Conservation (phyloP, 2,329 filamentous ascomycete genomes). For the Fusarium chaquense region DNA sequence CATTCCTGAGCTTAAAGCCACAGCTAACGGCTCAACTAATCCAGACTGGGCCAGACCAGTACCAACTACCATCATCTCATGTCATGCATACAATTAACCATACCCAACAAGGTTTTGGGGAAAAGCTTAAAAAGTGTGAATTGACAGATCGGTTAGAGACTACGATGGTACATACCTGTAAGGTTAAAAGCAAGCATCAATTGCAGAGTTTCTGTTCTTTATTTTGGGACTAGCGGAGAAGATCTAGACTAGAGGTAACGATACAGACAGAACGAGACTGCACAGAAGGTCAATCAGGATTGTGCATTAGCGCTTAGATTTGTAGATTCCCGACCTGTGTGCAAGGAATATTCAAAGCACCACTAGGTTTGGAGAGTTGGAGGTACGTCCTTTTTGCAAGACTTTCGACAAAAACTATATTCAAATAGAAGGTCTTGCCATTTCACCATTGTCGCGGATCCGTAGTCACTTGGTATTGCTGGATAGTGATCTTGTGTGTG, state of each 20-base stretch:
- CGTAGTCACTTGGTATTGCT: background rate
- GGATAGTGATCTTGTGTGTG: background rate
- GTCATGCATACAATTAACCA: background rate
- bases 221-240: too few relatives aligned
- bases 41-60: background rate
- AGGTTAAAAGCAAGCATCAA: background rate
- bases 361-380: background rate
- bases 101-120: background rate
- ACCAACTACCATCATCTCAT: background rate
- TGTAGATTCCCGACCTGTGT: background rate
- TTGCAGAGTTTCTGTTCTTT: too few relatives aligned
- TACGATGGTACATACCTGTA: background rate
- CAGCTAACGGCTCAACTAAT: background rate
- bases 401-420: background rate
- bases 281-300: background rate
- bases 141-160: too few relatives aligned
- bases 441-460: fast-evolving
- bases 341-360: background rate
- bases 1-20: background rate
- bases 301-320: background rate
- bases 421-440: fast-evolving
- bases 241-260: background rate
- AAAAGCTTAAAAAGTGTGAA: background rate
- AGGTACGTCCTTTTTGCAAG: background rate
- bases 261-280: background rate